Conservation (phyloP, 768 basidiomycete species). For the Boletus vermiculosoides region DNA sequence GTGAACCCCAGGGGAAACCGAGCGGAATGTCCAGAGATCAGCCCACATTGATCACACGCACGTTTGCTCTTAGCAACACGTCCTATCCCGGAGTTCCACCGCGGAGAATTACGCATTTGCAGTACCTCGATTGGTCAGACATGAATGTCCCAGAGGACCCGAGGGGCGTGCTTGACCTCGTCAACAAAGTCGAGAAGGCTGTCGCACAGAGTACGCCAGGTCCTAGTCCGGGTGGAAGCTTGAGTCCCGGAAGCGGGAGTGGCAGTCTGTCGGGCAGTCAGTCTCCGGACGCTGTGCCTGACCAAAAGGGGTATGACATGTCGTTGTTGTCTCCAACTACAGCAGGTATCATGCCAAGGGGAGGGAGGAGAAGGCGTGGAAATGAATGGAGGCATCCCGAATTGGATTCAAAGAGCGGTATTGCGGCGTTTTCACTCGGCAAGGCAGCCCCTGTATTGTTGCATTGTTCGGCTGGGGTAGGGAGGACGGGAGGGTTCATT, state of each 20-base stretch:
- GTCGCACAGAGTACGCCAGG: conserved; percentile 30
- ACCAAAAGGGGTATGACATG: conserved; percentile 1
- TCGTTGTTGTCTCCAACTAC: conserved; percentile 20
- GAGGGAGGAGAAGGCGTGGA: conserved; percentile 12
- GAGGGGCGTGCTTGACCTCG: conserved; percentile 66
- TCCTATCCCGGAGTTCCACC: conserved; percentile 58
- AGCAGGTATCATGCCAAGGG: conserved; percentile 1
- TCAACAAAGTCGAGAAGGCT: conserved; percentile 59
- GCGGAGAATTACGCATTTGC: conserved; percentile 78
- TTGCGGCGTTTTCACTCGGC: conserved; percentile 52
- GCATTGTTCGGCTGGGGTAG: conserved; percentile 94
- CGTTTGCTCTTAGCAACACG: conserved; percentile 66
- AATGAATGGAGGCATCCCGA: conserved; percentile 36
- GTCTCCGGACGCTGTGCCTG: conserved; percentile 16
- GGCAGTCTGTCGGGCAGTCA: conserved; percentile 17
- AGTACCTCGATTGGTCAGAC: conserved; percentile 95
- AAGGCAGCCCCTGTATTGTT: conserved; percentile 60
- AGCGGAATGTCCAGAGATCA: conserved; percentile 14
- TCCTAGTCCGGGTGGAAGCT: conserved; percentile 28
- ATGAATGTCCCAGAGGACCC: conserved; percentile 92
- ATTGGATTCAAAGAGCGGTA: conserved; percentile 54
- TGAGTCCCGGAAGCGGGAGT: conserved; percentile 21
- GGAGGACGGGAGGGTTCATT: conserved; percentile 92
- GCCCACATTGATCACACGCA: conserved; percentile 48
- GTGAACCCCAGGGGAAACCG: conserved; percentile 18